These are phyloP conservation scores for Phoma sp. DNA, from an alignment of 2,329 filamentous ascomycete species.

Conservation along the genomic window DNA sequence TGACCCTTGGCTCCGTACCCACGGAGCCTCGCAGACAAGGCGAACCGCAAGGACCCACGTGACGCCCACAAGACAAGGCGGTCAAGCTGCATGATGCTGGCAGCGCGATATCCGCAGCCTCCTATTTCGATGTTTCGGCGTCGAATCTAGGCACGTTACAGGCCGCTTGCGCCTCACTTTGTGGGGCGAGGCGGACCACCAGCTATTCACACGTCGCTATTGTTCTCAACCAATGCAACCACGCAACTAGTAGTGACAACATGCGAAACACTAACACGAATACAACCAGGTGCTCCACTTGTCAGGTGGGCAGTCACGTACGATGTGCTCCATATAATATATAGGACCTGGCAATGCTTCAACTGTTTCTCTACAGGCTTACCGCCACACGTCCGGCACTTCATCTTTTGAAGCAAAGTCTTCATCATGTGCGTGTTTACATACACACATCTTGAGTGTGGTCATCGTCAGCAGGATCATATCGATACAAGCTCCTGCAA, in stretches of 20 bases:
- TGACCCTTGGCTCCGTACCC: background rate
- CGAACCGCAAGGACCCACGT: constrained; percentile 1
- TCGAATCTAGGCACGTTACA: background rate
- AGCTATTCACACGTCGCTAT: constrained; percentile 15
- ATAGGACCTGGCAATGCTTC: background rate
- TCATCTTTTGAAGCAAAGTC: background rate
- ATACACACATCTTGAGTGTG: constrained; percentile 26
- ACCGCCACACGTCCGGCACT: background rate
- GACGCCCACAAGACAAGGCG: constrained; percentile 1
- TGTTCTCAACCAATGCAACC: background rate
- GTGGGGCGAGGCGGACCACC: constrained; percentile 18
- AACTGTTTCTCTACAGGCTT: background rate
- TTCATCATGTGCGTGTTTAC: constrained; percentile 33
- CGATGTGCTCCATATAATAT: background rate
- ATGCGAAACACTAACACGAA: constrained; percentile 8
- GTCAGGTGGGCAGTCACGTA: constrained; percentile 1
- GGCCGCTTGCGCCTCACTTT: constrained; percentile 20
- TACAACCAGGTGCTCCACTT: constrained; percentile 13
- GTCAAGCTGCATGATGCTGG: constrained; percentile 12
- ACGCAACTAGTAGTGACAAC: constrained; percentile 15
- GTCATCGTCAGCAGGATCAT: constrained; percentile 26
- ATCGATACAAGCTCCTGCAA: constrained; percentile 24
- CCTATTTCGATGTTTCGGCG: constrained; percentile 1
- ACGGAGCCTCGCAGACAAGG: constrained; percentile 1
- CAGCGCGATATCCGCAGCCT: constrained; percentile 13